Evolutionary conservation across 2,329 filamentous ascomycete species (phyloP).

Genomic region (Coniella vitis): DNA sequence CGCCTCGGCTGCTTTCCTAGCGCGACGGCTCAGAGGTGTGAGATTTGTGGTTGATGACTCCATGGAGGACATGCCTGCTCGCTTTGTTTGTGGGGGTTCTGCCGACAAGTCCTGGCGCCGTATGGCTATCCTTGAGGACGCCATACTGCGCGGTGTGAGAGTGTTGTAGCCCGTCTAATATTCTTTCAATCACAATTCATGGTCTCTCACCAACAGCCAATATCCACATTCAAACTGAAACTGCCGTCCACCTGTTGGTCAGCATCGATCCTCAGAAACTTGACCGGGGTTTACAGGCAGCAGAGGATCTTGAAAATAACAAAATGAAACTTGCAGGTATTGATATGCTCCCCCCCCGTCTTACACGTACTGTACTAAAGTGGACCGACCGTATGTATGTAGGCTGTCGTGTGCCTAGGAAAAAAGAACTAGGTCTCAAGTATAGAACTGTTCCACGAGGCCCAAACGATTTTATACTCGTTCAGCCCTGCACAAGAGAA

Average conservation of each 20-base stretch:
- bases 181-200: constrained; percentile 14
- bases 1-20: constrained; percentile 23
- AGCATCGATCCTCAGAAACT: not conserved
- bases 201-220: not conserved
- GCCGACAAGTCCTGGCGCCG: constrained; percentile 21
- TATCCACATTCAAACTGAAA: constrained; percentile 16
- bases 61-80: constrained; percentile 21
- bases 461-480: constrained; percentile 13
- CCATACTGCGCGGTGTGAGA: constrained; percentile 23
- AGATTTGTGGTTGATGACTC: constrained; percentile 23
- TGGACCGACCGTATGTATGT: not conserved
- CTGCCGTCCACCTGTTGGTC: not conserved
- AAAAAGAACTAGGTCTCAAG: not conserved
- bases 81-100: constrained; percentile 21
- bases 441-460: constrained; percentile 14
- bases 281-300: not conserved
- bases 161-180: constrained; percentile 15
- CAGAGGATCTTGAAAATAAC: not conserved
- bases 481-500: constrained; percentile 2
- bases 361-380: constrained; percentile 8
- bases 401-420: not conserved
- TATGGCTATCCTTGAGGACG: constrained; percentile 24
- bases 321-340: not conserved
- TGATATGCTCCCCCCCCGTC: not conserved
- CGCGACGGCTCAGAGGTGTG: constrained; percentile 18